Percentiles rank a stretch among this genome's conserved stretches.
phyloP scores from a whole-genome alignment of 148 eudicot genomes.

The Camellia sinensis region DNA sequence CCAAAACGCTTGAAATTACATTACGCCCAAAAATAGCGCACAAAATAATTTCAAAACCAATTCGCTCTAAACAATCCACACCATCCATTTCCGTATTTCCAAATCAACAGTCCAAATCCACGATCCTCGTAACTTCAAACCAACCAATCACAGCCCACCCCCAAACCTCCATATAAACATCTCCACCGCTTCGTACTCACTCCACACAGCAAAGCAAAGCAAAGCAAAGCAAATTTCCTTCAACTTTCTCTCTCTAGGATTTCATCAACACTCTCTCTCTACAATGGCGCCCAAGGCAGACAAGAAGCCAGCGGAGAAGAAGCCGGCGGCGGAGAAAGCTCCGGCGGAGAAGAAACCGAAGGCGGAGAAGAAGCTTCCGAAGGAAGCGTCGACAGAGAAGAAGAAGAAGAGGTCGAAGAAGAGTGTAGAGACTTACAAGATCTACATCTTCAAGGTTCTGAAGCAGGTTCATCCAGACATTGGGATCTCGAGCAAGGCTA shows the following conservation, averaged over 20 bases:
- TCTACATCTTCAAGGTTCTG: conserved; percentile 53
- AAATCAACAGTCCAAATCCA: conserved; percentile 4
- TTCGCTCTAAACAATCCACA: background rate
- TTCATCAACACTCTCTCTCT: background rate
- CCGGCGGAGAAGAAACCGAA: conserved; percentile 7
- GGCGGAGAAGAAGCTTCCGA: conserved; percentile 22
- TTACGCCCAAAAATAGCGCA: background rate
- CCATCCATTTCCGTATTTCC: background rate
- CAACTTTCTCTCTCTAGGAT: background rate
- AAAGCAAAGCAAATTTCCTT: no score
- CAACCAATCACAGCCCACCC: background rate
- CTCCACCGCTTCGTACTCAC: background rate
- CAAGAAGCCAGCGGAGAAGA: conserved; percentile 14
- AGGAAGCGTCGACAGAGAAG: conserved; percentile 19
- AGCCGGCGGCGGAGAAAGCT: conserved; percentile 10
- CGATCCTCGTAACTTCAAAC: background rate
- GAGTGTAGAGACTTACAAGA: conserved; percentile 55
- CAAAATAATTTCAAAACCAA: background rate
- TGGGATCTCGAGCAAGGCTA: conserved; percentile 49
- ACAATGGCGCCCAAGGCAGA: background rate
- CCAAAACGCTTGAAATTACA: background rate
- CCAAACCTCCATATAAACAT: background rate
- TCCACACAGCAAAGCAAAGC: no score
- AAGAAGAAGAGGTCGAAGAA: conserved; percentile 49
- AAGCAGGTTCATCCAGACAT: conserved; percentile 56